phyloP scores from a whole-genome alignment of 768 basidiomycete species.

The Mycena capillaripes region DNA sequence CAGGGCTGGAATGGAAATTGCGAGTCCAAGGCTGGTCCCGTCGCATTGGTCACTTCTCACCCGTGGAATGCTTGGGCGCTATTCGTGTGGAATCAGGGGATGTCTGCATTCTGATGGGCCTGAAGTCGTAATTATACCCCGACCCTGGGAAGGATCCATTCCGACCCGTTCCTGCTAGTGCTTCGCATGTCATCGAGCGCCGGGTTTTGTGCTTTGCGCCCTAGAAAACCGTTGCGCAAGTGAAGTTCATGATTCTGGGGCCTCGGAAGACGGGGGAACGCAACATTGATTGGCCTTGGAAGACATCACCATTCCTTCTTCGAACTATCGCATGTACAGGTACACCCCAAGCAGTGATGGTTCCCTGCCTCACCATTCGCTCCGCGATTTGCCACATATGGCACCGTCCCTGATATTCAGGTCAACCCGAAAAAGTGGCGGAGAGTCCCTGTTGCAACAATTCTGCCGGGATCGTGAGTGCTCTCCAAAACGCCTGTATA shows the following conservation, averaged over 20 bases:
- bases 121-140: constrained; percentile 6
- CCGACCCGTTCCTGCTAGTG: neutral
- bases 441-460: constrained; percentile 4
- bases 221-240: neutral
- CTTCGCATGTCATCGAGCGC: too few species aligned
- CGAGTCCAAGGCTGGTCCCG: neutral
- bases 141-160: constrained; percentile 3
- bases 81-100: constrained; percentile 15
- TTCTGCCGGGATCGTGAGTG: constrained; percentile 13
- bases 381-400: neutral
- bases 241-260: neutral
- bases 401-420: constrained; percentile 3
- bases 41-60: constrained; percentile 8
- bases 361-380: constrained; percentile 12
- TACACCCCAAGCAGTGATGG: constrained; percentile 10
- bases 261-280: constrained; percentile 7
- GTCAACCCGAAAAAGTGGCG: constrained; percentile 11
- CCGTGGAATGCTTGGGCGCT: constrained; percentile 12
- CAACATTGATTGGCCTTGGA: constrained; percentile 1
- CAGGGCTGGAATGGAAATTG: constrained; percentile 1
- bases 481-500: constrained; percentile 12
- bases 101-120: constrained; percentile 10
- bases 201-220: neutral
- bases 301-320: constrained; percentile 9
- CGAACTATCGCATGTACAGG: constrained; percentile 13